Conservation (phyloP, 2,329 filamentous ascomycete genomes). For the Pseudocercospora ulei region DNA sequence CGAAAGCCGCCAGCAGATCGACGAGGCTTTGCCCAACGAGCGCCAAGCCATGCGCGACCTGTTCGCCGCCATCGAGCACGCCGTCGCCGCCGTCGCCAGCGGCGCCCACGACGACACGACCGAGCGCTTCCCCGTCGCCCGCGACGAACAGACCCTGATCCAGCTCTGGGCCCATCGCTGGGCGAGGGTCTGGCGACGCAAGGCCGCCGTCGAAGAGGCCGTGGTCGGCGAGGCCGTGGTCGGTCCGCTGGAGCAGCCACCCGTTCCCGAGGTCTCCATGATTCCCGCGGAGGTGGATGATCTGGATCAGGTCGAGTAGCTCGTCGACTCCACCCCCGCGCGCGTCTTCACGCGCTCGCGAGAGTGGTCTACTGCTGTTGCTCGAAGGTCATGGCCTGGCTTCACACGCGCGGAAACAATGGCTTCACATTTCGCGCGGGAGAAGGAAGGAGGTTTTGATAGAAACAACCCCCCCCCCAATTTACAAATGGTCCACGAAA, state of each 20-base stretch:
- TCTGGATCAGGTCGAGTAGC: slow-evolving; percentile 26
- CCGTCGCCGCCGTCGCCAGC: slow-evolving; percentile 59
- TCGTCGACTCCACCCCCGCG: too few relatives aligned
- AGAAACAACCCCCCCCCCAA: too few relatives aligned
- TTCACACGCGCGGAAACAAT: too few relatives aligned
- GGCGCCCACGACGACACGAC: slow-evolving; percentile 67
- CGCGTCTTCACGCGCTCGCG: too few relatives aligned
- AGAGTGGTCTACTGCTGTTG: too few relatives aligned
- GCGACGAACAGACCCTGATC: slow-evolving; percentile 55
- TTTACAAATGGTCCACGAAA: too few relatives aligned
- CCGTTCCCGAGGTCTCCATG: slow-evolving; percentile 15
- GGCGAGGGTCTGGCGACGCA: slow-evolving; percentile 73
- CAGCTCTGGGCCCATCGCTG: slow-evolving; percentile 75
- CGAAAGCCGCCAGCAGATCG: slow-evolving; percentile 51
- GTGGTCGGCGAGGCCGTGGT: slow-evolving; percentile 50
- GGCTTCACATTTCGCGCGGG: too few relatives aligned
- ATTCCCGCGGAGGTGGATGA: slow-evolving; percentile 26
- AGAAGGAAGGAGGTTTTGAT: too few relatives aligned
- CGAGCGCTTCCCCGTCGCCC: slow-evolving; percentile 53
- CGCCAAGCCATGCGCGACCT: slow-evolving; percentile 65
- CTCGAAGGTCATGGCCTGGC: too few relatives aligned
- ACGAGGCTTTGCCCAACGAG: slow-evolving; percentile 60
- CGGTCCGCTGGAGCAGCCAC: slow-evolving; percentile 37
- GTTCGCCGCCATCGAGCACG: slow-evolving; percentile 71
- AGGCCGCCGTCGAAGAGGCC: slow-evolving; percentile 75